phyloP scores from a whole-genome alignment of 2,329 filamentous ascomycete species.

The Fusarium sp. region DNA sequence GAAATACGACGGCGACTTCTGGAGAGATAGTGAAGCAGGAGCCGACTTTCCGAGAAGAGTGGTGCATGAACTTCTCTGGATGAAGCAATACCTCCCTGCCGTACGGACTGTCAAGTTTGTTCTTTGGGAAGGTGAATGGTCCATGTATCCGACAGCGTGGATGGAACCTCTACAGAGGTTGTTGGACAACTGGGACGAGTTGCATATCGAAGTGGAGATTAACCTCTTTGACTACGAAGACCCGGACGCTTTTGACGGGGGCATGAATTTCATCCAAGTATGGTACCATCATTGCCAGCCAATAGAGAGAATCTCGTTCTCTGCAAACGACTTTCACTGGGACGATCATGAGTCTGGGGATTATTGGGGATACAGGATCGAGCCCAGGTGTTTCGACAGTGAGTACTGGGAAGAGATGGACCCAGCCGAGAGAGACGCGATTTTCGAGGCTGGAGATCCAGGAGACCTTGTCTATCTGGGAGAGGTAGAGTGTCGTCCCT shows the following conservation, averaged over 20 bases:
- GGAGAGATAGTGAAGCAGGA: neutral
- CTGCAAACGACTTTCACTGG: neutral
- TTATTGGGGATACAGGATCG: neutral
- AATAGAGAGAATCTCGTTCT: neutral
- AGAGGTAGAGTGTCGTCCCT: neutral
- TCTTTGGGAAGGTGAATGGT: neutral
- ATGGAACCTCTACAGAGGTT: neutral
- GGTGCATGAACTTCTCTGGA: neutral
- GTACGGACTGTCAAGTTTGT: constrained; percentile 4
- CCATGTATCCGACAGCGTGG: neutral
- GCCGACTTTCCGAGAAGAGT: neutral
- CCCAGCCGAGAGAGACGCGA: neutral
- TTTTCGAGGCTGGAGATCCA: neutral
- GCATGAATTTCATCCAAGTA: neutral
- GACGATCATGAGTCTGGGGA: neutral
- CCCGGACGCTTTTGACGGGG: neutral
- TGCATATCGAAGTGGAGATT: neutral
- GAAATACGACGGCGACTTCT: neutral
- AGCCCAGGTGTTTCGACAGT: neutral
- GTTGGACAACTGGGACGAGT: neutral
- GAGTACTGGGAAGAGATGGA: neutral
- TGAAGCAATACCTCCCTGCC: neutral
- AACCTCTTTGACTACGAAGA: constrained; percentile 10
- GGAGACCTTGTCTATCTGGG: neutral
- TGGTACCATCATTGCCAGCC: neutral